A percentile compares a stretch with the other conserved stretches of the same genome.
Conservation (phyloP, 1,284 basidiomycete species). For the Xerocomus minutiporus region DNA sequence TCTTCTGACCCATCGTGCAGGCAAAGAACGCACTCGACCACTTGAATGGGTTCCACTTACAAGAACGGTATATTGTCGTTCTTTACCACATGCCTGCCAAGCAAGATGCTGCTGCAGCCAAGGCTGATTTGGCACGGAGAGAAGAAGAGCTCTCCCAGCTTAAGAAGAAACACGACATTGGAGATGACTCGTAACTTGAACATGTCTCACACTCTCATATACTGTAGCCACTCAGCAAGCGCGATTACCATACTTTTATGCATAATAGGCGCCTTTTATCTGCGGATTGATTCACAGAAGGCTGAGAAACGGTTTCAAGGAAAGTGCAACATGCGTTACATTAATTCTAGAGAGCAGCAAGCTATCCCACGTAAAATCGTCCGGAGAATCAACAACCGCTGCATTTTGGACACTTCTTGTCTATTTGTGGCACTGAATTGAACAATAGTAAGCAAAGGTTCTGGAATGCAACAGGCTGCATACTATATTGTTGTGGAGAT, state of each 20-base stretch:
- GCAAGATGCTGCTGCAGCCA: conserved; percentile 87
- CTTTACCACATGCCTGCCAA: conserved; percentile 97
- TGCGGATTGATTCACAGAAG: conserved; percentile 11
- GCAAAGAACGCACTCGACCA: conserved; percentile 96
- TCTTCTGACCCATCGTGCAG: conserved; percentile 37
- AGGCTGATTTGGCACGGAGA: conserved; percentile 86
- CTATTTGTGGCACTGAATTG: conserved; percentile 34
- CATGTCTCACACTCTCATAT: not conserved
- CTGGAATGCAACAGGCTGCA: conserved; percentile 36
- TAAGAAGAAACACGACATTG: conserved; percentile 83
- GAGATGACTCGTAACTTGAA: conserved; percentile 49
- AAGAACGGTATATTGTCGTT: conserved; percentile 97
- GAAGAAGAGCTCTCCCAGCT: conserved; percentile 87
- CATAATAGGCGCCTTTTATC: conserved; percentile 9
- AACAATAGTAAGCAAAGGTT: conserved; percentile 44
- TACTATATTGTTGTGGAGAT: conserved; percentile 65
- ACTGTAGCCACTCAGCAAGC: conserved; percentile 4
- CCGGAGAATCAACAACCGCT: conserved; percentile 16
- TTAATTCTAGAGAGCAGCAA: conserved; percentile 3
- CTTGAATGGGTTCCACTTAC: conserved; percentile 96
- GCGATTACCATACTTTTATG: conserved; percentile 5
- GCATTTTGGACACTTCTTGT: conserved; percentile 31
- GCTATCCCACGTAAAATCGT: conserved; percentile 2
- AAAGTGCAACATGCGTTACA: conserved; percentile 11
- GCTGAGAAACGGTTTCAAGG: conserved; percentile 4